These are phyloP conservation scores for Pseudocercospora cruenta DNA, from an alignment of 2,329 filamentous ascomycete genomes.

Conservation along the genomic window DNA sequence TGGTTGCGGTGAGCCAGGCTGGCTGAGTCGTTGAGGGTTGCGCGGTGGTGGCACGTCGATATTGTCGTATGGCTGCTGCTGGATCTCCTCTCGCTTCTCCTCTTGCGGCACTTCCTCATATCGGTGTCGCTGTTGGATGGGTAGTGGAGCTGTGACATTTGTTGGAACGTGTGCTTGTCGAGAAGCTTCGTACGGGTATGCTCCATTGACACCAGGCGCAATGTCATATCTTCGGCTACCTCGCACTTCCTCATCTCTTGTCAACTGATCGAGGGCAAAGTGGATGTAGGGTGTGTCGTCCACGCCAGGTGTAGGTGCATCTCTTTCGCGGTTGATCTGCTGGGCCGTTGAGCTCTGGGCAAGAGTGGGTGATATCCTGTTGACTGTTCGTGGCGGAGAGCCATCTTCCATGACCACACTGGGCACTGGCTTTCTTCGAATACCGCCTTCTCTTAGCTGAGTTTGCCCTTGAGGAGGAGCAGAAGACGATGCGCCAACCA, in stretches of 20 bases:
- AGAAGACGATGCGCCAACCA: constrained; percentile 5
- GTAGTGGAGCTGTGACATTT: constrained; percentile 18
- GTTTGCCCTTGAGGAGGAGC: neutral
- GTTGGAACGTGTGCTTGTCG: constrained; percentile 16
- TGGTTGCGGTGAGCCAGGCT: constrained; percentile 4
- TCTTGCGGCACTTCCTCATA: constrained; percentile 30
- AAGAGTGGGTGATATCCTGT: constrained; percentile 27
- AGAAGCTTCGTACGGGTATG: constrained; percentile 27
- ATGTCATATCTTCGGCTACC: constrained; percentile 54
- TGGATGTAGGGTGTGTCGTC: constrained; percentile 88
- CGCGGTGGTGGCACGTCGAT: constrained; percentile 23
- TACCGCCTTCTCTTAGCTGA: constrained; percentile 29
- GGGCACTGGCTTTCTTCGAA: constrained; percentile 41
- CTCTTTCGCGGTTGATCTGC: constrained; percentile 37
- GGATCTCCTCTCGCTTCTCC: constrained; percentile 20
- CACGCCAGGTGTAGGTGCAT: constrained; percentile 69
- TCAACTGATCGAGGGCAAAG: constrained; percentile 86
- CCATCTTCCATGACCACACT: constrained; percentile 36
- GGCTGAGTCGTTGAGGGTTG: constrained; percentile 21
- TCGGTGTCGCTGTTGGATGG: constrained; percentile 22
- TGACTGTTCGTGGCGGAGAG: constrained; percentile 7
- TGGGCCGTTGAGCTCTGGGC: constrained; percentile 37
- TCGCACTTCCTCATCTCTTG: constrained; percentile 68
- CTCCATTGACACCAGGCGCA: constrained; percentile 27
- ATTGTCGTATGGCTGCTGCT: constrained; percentile 17